phyloP scores from a whole-genome alignment of 352 stramenopile genomes.

The Globisporangium acanthophoron region DNA sequence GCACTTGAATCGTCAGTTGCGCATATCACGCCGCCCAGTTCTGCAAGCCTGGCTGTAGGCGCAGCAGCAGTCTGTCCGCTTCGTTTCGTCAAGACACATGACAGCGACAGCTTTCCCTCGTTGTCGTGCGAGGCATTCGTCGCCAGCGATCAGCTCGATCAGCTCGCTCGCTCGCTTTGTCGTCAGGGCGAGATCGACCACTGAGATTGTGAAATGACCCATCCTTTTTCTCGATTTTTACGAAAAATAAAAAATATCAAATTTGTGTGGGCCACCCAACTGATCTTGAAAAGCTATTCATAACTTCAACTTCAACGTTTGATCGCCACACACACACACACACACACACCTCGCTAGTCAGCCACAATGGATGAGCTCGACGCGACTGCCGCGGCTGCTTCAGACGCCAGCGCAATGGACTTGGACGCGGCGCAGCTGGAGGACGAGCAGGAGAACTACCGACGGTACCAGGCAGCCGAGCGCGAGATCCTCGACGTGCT shows the following conservation, averaged over 20 bases:
- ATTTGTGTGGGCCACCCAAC: background rate
- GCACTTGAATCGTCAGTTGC: no score
- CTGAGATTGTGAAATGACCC: background rate
- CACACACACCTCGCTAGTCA: no score
- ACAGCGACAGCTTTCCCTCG: background rate
- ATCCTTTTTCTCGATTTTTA: no score
- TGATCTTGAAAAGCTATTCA: background rate
- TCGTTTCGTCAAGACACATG: background rate
- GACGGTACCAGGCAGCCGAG: constrained; percentile 38
- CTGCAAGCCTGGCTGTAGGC: no score
- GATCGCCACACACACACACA: no score
- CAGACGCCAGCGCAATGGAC: background rate
- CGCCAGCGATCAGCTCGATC: background rate
- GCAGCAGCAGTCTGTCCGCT: background rate
- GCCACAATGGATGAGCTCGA: background rate
- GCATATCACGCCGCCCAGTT: no score
- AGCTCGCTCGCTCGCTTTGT: background rate
- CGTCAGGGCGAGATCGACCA: background rate
- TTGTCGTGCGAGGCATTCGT: background rate
- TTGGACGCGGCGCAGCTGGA: constrained; percentile 6
- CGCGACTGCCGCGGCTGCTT: no score
- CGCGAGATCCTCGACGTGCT: constrained; percentile 43
- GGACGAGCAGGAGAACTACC: constrained; percentile 24
- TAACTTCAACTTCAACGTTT: background rate
- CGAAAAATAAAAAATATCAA: no score